Conservation (phyloP, 495 filamentous ascomycete genomes). For the Entonaema liquescens region DNA sequence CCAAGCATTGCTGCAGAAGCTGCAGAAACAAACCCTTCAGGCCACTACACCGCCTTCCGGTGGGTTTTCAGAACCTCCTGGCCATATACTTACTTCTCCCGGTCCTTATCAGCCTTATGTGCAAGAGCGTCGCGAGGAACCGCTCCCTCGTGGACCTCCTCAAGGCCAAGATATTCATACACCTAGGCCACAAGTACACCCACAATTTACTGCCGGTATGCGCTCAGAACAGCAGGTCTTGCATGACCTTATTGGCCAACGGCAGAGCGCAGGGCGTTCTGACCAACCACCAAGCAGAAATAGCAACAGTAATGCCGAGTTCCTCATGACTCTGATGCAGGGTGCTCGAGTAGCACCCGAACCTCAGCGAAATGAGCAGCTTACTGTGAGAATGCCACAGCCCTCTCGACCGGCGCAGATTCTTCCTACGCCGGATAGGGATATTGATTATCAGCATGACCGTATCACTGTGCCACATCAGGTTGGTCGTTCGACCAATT, state of each 20-base stretch:
- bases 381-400: slow-evolving; percentile 49
- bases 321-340: slow-evolving; percentile 65
- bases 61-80: slow-evolving; percentile 46
- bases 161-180: slow-evolving; percentile 56
- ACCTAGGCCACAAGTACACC: slow-evolving; percentile 50
- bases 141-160: slow-evolving; percentile 41
- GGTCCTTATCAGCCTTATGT: slow-evolving; percentile 55
- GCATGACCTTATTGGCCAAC: slow-evolving; percentile 63
- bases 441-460: slow-evolving; percentile 53
- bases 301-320: slow-evolving; percentile 61
- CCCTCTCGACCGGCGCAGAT: slow-evolving; percentile 49
- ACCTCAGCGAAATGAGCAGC: slow-evolving; percentile 53
- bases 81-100: slow-evolving; percentile 49
- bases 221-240: slow-evolving; percentile 61
- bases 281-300: slow-evolving; percentile 51
- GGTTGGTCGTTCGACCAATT: slow-evolving; percentile 39
- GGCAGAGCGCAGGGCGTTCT: slow-evolving; percentile 45
- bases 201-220: slow-evolving; percentile 48
- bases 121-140: slow-evolving; percentile 53
- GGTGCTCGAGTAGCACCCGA: slow-evolving; percentile 55
- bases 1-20: slow-evolving; percentile 84
- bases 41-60: slow-evolving; percentile 36
- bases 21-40: slow-evolving; percentile 57
- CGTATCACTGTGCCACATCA: slow-evolving; percentile 43
- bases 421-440: slow-evolving; percentile 52